Conservation (phyloP, 306 rosid genomes). For the Prunus salicina region DNA sequence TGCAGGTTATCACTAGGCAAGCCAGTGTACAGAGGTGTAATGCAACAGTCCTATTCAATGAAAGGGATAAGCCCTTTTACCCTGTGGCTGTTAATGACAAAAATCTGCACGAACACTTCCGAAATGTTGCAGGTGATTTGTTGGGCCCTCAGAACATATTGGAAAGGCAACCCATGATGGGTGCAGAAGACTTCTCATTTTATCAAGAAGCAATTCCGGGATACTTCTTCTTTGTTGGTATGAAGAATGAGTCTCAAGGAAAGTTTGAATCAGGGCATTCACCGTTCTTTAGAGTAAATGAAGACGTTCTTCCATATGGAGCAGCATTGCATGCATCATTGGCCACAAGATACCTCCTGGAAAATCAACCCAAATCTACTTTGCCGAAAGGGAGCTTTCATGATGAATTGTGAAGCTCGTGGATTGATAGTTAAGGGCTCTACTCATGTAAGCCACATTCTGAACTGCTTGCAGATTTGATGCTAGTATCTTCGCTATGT, state of each 20-base stretch:
- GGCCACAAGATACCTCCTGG: slow-evolving; percentile 34
- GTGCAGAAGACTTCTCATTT: slow-evolving; percentile 47
- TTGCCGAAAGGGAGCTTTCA: slow-evolving; percentile 16
- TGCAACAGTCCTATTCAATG: slow-evolving; percentile 37
- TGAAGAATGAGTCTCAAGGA: slow-evolving; percentile 34
- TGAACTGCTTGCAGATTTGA: neutral
- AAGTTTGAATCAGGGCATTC: slow-evolving; percentile 29
- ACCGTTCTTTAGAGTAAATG: slow-evolving; percentile 33
- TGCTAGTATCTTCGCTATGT: neutral
- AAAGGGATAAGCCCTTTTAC: slow-evolving; percentile 18
- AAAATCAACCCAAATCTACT: slow-evolving; percentile 17
- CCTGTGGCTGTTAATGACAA: slow-evolving; percentile 35
- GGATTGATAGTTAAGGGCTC: neutral
- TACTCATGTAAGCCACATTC: neutral
- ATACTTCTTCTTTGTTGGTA: slow-evolving; percentile 35
- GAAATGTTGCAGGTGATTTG: slow-evolving; percentile 28
- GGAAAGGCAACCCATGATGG: slow-evolving; percentile 33
- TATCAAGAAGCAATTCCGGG: slow-evolving; percentile 43
- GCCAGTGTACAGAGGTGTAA: slow-evolving; percentile 53
- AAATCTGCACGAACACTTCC: slow-evolving; percentile 33
- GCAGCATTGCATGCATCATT: slow-evolving; percentile 49
- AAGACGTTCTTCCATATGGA: slow-evolving; percentile 47
- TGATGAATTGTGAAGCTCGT: slow-evolving; percentile 28
- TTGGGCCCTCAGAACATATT: slow-evolving; percentile 24
- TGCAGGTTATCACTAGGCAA: slow-evolving; percentile 44